Evolutionary conservation across 345 rosid species (phyloP), one percentile per base, ranked within the genome.

Genomic region (Euphorbia tirucalli): DNA sequence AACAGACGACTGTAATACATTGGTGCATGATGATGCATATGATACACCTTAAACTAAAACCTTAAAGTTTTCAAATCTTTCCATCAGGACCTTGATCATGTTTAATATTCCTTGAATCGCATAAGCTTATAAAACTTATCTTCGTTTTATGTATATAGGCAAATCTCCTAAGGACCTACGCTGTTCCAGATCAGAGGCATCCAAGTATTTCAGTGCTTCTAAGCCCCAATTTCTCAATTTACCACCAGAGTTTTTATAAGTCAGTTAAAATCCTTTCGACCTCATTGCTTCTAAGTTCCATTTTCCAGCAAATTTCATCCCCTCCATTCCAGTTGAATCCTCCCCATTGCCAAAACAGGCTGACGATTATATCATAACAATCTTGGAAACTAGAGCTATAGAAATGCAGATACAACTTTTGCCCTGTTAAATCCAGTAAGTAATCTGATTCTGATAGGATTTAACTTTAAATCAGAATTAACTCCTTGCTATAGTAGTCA

Each of bases 191-290:
- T 5, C 39, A 5, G 54, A 8, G 37, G 43, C 14, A 25, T 10
- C 19, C 8, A 58, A 8, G 22, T 14, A 63, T 1, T 6, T 5
- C 22, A 25, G 18, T 54, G 27, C 55, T 65, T 65, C 65, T n/a
- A 18, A 55, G 44, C n/a, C n/a, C 6, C 18, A 54, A n/a, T 54
- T 44, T 54, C 44, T 11, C 6, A 64, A 16, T 55, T 52, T 65
- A 54, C 43, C 56, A 72, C 39, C 52, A 27, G 44, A 73, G 65
- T 7, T 8, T 73, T 71, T 48, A 28, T 55, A n/a, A 41, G 14
- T 19, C n/a, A 5, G 19, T 14, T 27, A 41, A 21, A 28, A 56
- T 55, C 28, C 64, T 72, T n/a, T 35, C 15, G 6, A 60, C n/a
- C 6, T 1, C 19, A 24, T 24, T 24, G 28, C 48, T 31, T 19